Evolutionary conservation across 352 stramenopile genomes (phyloP).

Genomic region (Peronospora tabacina): DNA sequence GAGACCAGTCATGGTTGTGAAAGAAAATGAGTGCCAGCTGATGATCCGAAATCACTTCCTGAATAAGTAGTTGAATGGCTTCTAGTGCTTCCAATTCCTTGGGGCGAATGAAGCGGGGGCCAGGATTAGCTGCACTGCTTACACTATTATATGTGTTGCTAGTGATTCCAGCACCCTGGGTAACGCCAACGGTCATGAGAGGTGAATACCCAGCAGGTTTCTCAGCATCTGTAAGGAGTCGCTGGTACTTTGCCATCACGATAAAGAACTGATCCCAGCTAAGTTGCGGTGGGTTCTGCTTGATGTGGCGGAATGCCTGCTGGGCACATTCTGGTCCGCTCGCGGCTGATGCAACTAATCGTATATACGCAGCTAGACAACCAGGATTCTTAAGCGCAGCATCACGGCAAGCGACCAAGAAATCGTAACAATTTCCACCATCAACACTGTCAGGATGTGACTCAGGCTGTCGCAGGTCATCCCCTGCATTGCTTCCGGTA

Average conservation of each 20-base stretch:
- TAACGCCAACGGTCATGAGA: constrained; percentile 31
- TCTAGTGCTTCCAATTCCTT: constrained; percentile 79
- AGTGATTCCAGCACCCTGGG: constrained; percentile 25
- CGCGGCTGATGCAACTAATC: constrained; percentile 56
- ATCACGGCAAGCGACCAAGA: constrained; percentile 61
- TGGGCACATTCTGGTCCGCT: constrained; percentile 64
- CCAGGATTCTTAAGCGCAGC: constrained; percentile 68
- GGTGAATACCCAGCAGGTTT: constrained; percentile 35
- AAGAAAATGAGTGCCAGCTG: constrained; percentile 79
- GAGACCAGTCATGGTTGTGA: constrained; percentile 81
- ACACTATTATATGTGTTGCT: constrained; percentile 22
- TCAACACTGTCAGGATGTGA: constrained; percentile 18
- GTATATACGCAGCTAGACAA: constrained; percentile 67
- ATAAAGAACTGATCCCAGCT: constrained; percentile 83
- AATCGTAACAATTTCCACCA: constrained; percentile 47
- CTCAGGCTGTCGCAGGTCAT: constrained; percentile 20
- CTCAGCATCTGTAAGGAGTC: constrained; percentile 65
- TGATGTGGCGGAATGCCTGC: constrained; percentile 78
- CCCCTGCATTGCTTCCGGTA: constrained; percentile 16
- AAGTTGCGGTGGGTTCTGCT: constrained; percentile 71
- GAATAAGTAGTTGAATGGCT: constrained; percentile 72
- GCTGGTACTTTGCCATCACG: constrained; percentile 81
- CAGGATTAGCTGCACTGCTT: constrained; percentile 25
- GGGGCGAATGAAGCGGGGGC: constrained; percentile 65
- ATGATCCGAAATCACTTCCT: constrained; percentile 62